phyloP scores from a whole-genome alignment of 352 stramenopile genomes.

The Phytophthora europaea region DNA sequence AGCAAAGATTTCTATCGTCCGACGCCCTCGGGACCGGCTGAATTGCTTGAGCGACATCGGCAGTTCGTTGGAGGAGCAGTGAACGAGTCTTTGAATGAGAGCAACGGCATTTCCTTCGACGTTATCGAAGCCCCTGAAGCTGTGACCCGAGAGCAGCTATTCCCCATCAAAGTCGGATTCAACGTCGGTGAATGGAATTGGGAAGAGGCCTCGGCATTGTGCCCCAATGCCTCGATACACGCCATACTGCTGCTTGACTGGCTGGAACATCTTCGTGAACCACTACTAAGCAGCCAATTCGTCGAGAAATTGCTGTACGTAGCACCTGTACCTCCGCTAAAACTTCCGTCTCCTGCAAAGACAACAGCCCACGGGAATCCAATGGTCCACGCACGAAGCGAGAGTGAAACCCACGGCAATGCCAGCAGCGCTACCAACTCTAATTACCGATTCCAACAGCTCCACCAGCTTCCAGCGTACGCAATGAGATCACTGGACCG shows the following conservation, averaged over 20 bases:
- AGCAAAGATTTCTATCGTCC: constrained; percentile 31
- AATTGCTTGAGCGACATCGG: constrained; percentile 41
- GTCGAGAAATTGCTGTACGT: constrained; percentile 40
- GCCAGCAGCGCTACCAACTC: constrained; percentile 27
- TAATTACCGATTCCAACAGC: constrained; percentile 45
- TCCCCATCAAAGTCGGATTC: constrained; percentile 78
- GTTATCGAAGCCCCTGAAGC: constrained; percentile 44
- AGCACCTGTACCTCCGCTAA: constrained; percentile 28
- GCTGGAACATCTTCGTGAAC: constrained; percentile 79
- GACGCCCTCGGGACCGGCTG: constrained; percentile 5
- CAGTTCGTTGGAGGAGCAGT: constrained; percentile 37
- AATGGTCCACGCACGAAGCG: constrained; percentile 31
- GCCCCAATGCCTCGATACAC: constrained; percentile 33
- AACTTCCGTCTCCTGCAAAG: constrained; percentile 21
- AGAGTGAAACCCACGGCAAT: constrained; percentile 21
- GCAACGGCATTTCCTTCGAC: constrained; percentile 13
- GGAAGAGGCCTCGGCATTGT: constrained; percentile 45
- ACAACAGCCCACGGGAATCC: constrained; percentile 7
- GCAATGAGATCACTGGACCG: constrained; percentile 72
- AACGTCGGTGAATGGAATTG: constrained; percentile 84
- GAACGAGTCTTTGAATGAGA: constrained; percentile 16
- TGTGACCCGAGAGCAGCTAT: constrained; percentile 42
- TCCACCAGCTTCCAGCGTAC: constrained; percentile 68
- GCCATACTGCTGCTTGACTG: constrained; percentile 79
- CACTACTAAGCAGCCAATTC: constrained; percentile 52